Evolutionary conservation across 2,329 filamentous ascomycete genomes (phyloP).

Genomic region (Diaporthe batatas): DNA sequence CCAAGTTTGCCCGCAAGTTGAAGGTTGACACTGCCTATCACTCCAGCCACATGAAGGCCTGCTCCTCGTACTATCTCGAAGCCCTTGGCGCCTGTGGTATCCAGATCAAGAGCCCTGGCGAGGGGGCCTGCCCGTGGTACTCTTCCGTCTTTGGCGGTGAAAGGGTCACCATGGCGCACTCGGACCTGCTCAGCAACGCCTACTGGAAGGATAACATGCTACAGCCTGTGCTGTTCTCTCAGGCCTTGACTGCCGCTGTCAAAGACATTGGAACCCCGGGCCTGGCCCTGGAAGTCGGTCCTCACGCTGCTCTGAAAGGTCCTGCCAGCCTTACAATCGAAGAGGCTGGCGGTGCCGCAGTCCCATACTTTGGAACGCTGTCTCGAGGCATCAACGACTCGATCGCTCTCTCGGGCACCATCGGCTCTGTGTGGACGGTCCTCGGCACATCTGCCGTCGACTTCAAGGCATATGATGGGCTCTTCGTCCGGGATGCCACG

Average conservation of each 20-base stretch:
- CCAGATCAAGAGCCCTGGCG: neutral
- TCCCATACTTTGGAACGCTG: constrained; percentile 47
- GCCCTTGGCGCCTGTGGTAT: constrained; percentile 18
- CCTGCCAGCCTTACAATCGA: constrained; percentile 52
- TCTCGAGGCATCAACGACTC: constrained; percentile 44
- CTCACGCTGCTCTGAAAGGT: constrained; percentile 56
- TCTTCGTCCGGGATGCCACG: constrained; percentile 20
- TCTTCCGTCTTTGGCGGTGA: constrained; percentile 45
- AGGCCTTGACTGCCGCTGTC: constrained; percentile 38
- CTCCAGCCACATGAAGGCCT: constrained; percentile 53
- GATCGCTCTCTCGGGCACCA: constrained; percentile 39
- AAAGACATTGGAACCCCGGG: constrained; percentile 14
- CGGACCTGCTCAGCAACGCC: constrained; percentile 17
- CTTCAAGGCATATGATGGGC: constrained; percentile 17
- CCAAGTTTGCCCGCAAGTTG: constrained; percentile 50
- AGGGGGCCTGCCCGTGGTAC: constrained; percentile 42
- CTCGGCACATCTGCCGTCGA: constrained; percentile 26
- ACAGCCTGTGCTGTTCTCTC: constrained; percentile 46
- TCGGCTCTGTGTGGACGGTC: constrained; percentile 43
- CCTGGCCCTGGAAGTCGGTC: constrained; percentile 49
- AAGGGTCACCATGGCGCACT: constrained; percentile 8
- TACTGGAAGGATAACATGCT: constrained; percentile 46
- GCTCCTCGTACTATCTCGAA: constrained; percentile 38
- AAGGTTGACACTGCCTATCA: constrained; percentile 57
- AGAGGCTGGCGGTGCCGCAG: constrained; percentile 18